phyloP scores from a whole-genome alignment of 352 stramenopile genomes.

The Phytophthora nicotianae region DNA sequence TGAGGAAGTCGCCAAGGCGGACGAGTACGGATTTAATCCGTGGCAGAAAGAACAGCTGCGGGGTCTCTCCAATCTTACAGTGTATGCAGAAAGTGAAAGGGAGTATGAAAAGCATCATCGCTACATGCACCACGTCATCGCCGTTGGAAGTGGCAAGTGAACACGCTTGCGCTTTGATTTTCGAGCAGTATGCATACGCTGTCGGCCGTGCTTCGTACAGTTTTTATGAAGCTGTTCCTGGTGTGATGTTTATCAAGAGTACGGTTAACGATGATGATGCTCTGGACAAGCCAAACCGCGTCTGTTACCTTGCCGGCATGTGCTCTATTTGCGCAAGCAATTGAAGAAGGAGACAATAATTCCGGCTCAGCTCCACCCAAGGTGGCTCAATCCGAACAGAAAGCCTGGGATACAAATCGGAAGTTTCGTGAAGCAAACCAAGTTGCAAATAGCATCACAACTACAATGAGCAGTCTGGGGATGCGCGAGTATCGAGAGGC shows the following conservation, averaged over 20 bases:
- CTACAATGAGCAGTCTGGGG: neutral
- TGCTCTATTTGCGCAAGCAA: too few species aligned
- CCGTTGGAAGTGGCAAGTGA: neutral
- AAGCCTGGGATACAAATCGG: neutral
- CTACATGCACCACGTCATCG: neutral
- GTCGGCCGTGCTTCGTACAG: neutral
- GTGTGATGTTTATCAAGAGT: neutral
- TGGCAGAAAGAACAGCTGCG: neutral
- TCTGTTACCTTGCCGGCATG: too few species aligned
- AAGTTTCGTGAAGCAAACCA: neutral
- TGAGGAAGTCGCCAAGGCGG: neutral
- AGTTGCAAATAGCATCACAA: neutral
- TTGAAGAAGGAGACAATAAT: too few species aligned
- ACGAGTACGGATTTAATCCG: neutral
- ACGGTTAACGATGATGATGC: neutral
- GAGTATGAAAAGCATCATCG: neutral
- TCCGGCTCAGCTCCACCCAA: too few species aligned
- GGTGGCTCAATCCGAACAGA: neutral
- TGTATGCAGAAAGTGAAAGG: neutral
- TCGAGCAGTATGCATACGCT: neutral
- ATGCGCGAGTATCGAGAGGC: neutral
- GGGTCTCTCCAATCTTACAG: neutral
- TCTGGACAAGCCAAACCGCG: too few species aligned
- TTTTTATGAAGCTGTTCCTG: neutral
- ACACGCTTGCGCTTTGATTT: neutral